Conservation (phyloP, 2,329 filamentous ascomycete genomes). For the Pyrenochaeta sp. region DNA sequence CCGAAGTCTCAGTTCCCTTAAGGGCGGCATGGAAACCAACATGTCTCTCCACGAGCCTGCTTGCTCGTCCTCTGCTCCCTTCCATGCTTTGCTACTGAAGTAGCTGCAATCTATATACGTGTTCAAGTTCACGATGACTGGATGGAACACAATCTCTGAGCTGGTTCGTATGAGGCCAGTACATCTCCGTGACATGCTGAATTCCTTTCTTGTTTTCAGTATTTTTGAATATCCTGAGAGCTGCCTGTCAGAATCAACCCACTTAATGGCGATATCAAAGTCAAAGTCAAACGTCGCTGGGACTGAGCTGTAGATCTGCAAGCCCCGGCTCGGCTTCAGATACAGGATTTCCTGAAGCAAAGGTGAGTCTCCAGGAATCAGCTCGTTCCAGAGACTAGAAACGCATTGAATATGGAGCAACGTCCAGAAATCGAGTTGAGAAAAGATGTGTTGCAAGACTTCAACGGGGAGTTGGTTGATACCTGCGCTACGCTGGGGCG, state of each 20-base stretch:
- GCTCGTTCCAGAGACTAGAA: constrained; percentile 12
- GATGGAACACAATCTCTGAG: constrained; percentile 20
- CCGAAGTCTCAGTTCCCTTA: constrained; percentile 14
- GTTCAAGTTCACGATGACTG: constrained; percentile 12
- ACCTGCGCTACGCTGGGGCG: not conserved
- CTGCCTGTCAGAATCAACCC: constrained; percentile 4
- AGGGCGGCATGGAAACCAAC: constrained; percentile 20
- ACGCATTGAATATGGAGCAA: constrained; percentile 18
- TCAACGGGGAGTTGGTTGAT: constrained; percentile 20
- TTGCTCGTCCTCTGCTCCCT: not conserved
- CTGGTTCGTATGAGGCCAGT: constrained; percentile 17
- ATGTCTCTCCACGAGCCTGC: constrained; percentile 11
- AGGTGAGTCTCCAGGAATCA: constrained; percentile 21
- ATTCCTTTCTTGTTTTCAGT: constrained; percentile 5
- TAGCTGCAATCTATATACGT: not conserved
- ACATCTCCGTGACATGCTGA: constrained; percentile 12
- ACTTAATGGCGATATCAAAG: constrained; percentile 7
- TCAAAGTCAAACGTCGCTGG: constrained; percentile 18
- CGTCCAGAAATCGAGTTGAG: constrained; percentile 19
- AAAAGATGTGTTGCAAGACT: constrained; percentile 17
- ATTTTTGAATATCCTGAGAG: constrained; percentile 3
- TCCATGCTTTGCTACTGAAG: not conserved
- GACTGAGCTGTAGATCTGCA: constrained; percentile 22
- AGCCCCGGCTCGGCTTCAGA: constrained; percentile 14
- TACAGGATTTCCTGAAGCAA: constrained; percentile 13